These are phyloP conservation scores for Isochrysis galbana DNA, from an alignment of 78 protist species.

Conservation along the genomic window DNA sequence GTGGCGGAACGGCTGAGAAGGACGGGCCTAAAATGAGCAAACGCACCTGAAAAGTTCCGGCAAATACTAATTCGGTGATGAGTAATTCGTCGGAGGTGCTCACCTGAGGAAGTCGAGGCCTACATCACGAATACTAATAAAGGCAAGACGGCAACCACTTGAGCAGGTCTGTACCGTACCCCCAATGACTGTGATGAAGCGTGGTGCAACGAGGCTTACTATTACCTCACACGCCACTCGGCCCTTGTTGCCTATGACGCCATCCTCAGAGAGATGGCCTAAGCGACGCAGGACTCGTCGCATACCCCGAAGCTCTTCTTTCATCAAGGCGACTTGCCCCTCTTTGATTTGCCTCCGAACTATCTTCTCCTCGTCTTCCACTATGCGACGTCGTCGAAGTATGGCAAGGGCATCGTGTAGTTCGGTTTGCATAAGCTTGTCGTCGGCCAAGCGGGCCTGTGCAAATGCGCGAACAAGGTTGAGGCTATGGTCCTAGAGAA, in stretches of 20 bases:
- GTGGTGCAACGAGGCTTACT: too few species aligned
- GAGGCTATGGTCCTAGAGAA: background rate
- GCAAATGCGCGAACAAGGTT: too few species aligned
- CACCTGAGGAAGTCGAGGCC: slow-evolving; percentile 46
- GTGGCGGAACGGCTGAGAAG: too few species aligned
- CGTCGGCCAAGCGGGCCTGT: too few species aligned
- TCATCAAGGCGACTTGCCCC: slow-evolving; percentile 62
- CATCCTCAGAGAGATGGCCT: slow-evolving; percentile 73
- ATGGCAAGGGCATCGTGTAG: background rate
- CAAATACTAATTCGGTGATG: slow-evolving; percentile 86
- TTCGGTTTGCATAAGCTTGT: background rate
- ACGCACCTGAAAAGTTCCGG: slow-evolving; percentile 88
- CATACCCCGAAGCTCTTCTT: slow-evolving; percentile 66
- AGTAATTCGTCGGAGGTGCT: slow-evolving; percentile 87
- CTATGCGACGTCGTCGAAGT: background rate
- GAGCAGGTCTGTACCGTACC: too few species aligned
- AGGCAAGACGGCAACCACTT: too few species aligned
- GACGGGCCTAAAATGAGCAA: too few species aligned
- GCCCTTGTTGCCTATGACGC: slow-evolving; percentile 88
- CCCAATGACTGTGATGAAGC: too few species aligned
- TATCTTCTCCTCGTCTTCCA: background rate
- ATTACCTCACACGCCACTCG: slow-evolving; percentile 91
- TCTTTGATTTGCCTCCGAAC: slow-evolving; percentile 33
- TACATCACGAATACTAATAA: too few species aligned
- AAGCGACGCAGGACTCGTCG: slow-evolving; percentile 85